Conservation (phyloP, 2,329 filamentous ascomycete genomes). For the Pseudogymnoascus pannorum region DNA sequence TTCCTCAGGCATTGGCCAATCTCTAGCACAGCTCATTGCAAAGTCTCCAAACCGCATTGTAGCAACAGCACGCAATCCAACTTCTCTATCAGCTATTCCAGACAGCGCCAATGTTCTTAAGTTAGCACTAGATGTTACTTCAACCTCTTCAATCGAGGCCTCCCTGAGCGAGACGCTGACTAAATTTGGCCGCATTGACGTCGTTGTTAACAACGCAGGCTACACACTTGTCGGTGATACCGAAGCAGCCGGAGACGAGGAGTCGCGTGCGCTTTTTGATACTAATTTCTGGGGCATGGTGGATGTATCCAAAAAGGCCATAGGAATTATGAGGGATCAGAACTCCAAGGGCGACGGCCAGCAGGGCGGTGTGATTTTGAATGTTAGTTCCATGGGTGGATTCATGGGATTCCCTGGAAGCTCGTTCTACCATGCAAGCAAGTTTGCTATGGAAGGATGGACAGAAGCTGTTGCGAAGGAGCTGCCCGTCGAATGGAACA, state of each 20-base stretch:
- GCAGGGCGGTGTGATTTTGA: conserved; percentile 33
- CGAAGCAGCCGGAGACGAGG: conserved; percentile 35
- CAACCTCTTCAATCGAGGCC: conserved; percentile 26
- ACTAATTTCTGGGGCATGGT: conserved; percentile 39
- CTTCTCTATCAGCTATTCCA: conserved; percentile 7
- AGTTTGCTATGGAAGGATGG: conserved; percentile 36
- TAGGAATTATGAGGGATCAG: conserved; percentile 31
- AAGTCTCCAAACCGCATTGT: not conserved
- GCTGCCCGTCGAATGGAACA: conserved; percentile 32
- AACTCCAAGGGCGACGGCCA: conserved; percentile 24
- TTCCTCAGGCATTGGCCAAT: conserved; percentile 6
- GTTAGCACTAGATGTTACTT: conserved; percentile 42
- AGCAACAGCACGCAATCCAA: not conserved
- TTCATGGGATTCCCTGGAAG: conserved; percentile 32
- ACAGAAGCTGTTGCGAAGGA: conserved; percentile 32
- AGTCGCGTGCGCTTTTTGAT: conserved; percentile 33
- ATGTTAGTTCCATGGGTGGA: conserved; percentile 35
- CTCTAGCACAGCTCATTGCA: not conserved
- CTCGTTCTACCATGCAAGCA: conserved; percentile 34
- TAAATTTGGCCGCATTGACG: conserved; percentile 39
- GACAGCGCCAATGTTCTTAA: conserved; percentile 34
- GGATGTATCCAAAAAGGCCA: conserved; percentile 31
- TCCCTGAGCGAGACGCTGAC: conserved; percentile 21
- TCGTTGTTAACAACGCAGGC: conserved; percentile 55
- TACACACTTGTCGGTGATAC: conserved; percentile 47